A percentile compares a stretch with the other conserved stretches of the same genome.
phyloP scores from a whole-genome alignment of 495 filamentous ascomycete species.

The Hypoxylon rickii region DNA sequence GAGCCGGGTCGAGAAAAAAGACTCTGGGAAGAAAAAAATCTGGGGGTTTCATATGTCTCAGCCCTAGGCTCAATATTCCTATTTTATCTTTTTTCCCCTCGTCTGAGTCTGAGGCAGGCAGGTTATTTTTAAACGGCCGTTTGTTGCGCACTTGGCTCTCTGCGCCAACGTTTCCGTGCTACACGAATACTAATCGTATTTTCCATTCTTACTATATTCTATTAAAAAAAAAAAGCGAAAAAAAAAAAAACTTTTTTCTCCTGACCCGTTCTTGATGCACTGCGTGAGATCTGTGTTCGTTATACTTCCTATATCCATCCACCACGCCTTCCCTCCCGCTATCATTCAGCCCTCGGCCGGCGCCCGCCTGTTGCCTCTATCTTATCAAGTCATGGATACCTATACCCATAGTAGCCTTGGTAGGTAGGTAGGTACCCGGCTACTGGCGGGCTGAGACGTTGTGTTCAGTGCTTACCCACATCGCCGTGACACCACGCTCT shows the following conservation, averaged over 20 bases:
- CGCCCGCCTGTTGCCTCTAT: too few species aligned
- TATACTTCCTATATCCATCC: background rate
- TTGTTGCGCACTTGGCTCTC: background rate
- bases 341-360: too few species aligned
- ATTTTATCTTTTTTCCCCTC: background rate
- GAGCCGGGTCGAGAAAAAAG: too few species aligned
- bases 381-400: background rate
- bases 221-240: too few species aligned
- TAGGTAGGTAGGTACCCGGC: background rate
- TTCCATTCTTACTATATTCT: too few species aligned
- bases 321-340: too few species aligned
- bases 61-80: background rate
- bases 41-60: slow-evolving; percentile 2
- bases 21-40: background rate
- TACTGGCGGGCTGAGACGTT: too few species aligned
- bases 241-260: too few species aligned
- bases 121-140: background rate
- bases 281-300: background rate
- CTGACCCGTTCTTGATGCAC: too few species aligned
- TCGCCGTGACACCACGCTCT: background rate
- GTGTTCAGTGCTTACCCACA: background rate
- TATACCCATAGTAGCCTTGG: background rate
- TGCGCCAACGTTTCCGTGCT: too few species aligned
- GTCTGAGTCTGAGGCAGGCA: background rate
- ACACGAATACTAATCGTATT: too few species aligned